phyloP scores from a whole-genome alignment of 1,284 basidiomycete genomes.

The Cerioporus squamosus region DNA sequence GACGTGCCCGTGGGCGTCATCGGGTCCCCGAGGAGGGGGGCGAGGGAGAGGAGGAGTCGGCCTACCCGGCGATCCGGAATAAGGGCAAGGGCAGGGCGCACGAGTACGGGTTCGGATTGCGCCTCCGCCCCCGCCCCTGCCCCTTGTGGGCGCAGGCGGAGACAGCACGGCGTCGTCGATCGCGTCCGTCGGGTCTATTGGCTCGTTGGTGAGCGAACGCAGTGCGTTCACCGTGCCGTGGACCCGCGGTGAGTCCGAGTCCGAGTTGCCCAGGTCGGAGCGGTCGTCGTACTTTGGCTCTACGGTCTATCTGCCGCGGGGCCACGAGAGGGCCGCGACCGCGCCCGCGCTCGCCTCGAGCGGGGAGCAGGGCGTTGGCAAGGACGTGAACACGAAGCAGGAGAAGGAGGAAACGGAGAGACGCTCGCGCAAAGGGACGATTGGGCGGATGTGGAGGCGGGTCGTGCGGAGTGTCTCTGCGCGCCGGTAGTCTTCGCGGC shows the following conservation, averaged over 20 bases:
- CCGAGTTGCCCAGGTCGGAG: background rate
- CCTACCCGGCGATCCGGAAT: background rate
- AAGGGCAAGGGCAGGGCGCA: constrained; percentile 1
- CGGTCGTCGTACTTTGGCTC: constrained; percentile 1
- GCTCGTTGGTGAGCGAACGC: background rate
- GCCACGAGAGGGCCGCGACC: constrained; percentile 7
- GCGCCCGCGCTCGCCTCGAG: background rate
- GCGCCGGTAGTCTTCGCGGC: constrained; percentile 11
- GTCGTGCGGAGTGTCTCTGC: constrained; percentile 24
- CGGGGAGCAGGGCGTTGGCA: too few relatives aligned
- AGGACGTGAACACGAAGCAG: background rate
- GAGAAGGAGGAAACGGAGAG: constrained; percentile 1
- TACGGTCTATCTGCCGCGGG: constrained; percentile 4
- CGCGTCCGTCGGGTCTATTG: background rate
- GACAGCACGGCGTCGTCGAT: constrained; percentile 1
- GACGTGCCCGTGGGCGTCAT: constrained; percentile 26
- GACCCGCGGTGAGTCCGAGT: background rate
- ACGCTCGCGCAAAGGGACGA: constrained; percentile 5
- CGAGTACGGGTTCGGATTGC: background rate
- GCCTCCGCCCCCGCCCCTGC: background rate
- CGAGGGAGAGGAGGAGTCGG: background rate
- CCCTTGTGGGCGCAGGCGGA: background rate
- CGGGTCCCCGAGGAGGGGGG: background rate
- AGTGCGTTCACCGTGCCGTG: background rate
- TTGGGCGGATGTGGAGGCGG: constrained; percentile 22